Evolutionary conservation across 257 asterid genomes (phyloP), one percentile per base, ranked within the genome.

Genomic region (Plantago major): DNA sequence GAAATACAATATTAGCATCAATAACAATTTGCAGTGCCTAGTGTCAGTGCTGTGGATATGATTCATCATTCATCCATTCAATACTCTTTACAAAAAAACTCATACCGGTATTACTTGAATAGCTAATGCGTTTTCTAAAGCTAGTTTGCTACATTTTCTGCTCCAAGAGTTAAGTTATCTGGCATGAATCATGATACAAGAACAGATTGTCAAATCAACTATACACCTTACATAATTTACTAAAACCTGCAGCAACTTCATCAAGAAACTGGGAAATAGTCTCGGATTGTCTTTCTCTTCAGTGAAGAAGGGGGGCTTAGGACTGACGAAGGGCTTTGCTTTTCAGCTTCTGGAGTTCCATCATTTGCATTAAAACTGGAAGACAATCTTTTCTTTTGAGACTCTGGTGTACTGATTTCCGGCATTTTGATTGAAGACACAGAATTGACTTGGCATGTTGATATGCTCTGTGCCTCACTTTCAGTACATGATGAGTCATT

Each of bases 291-390:
- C 77, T 73, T 86, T 72, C 95, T 85, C 68, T 79, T 87, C 74
- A 77, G 51, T 2, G 98, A 89, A 67, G 95, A 84, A 72, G 96
- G 97, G 42, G 92, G 94, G 57, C 79, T 84, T 55, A 89, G 80
- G 67, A 93, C 96, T 48, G 99, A 93, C 18, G 84, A 80, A 68
- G 99, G 99, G 84, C 99, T 93, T 51, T 40, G 59, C 15, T 18
- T 64, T 63, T 79, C 76, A 63, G 81, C 70, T 73, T 84, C 91
- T 28, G 94, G 96, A 42, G 84, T 77, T 69, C 70, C 74, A 49
- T 80, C 82, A 62, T 71, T 65, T 14, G 48, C 81, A 59, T 73
- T 86, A 59, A 75, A 66, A 65, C 61, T 62, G 12, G 77, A 65
- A n/a, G 74, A 68, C 53, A 66, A 5, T 71, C 65, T 76, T 63